Evolutionary conservation across 1,284 basidiomycete genomes (phyloP).

Genomic region (Phellopilus nigrolimitatus): DNA sequence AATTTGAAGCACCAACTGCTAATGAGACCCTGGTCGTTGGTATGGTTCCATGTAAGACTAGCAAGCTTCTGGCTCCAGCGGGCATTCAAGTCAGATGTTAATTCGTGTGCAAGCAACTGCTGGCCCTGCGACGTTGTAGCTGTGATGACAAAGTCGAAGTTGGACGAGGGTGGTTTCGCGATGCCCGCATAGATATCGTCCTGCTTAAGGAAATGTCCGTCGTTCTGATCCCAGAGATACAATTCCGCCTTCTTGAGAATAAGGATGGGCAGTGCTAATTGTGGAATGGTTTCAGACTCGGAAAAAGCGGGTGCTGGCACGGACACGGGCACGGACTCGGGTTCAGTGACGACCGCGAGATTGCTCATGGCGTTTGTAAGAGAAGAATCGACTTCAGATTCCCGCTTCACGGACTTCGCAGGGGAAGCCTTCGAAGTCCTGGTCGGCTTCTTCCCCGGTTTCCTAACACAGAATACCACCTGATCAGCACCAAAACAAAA

Average conservation of each 20-base stretch:
- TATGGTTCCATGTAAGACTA: conserved; percentile 85
- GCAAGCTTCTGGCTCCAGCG: conserved; percentile 55
- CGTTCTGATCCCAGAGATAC: conserved; percentile 72
- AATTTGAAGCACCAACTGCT: conserved; percentile 88
- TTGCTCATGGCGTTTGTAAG: conserved; percentile 21
- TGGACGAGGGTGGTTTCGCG: conserved; percentile 42
- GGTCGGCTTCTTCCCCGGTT: conserved; percentile 19
- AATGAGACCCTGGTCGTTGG: conserved; percentile 54
- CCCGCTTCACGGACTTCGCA: conserved; percentile 22
- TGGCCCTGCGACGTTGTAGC: conserved; percentile 45
- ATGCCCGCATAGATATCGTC: conserved; percentile 71
- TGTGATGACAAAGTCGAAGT: conserved; percentile 62
- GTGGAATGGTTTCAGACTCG: conserved; percentile 11
- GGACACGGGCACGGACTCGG: conserved; percentile 19
- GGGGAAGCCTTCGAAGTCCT: conserved; percentile 26
- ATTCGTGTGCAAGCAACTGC: conserved; percentile 54
- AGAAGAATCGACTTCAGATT: conserved; percentile 21
- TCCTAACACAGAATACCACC: conserved; percentile 10
- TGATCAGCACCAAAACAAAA: background rate
- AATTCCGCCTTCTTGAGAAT: conserved; percentile 47
- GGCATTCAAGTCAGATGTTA: conserved; percentile 73
- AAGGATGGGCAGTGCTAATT: conserved; percentile 34
- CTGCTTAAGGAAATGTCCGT: conserved; percentile 69
- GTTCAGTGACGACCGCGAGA: conserved; percentile 15
- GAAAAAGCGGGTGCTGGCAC: background rate